phyloP scores from a whole-genome alignment of 2,329 filamentous ascomycete genomes.

The Talaromyces sp. region DNA sequence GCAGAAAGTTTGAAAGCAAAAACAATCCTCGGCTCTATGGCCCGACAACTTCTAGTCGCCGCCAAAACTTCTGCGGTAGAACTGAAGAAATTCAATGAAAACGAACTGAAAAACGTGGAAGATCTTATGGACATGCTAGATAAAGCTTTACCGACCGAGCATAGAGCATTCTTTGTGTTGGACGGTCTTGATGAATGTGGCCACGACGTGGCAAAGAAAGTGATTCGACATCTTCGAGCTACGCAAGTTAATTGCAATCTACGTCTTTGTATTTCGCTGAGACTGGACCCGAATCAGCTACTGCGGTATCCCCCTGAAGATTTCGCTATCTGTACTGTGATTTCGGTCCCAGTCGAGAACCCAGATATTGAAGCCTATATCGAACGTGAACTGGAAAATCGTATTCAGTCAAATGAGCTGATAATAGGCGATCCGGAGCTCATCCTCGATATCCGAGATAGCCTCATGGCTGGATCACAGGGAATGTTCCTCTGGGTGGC shows the following conservation, averaged over 20 bases:
- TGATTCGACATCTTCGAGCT: not conserved
- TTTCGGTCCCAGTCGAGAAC: not conserved
- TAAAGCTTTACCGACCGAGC: not conserved
- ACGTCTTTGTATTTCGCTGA: slow-evolving; percentile 1
- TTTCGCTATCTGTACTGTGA: not conserved
- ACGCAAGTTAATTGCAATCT: not conserved
- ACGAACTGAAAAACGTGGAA: not conserved
- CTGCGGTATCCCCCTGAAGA: not conserved
- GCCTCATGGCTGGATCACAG: not conserved
- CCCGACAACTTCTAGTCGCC: slow-evolving; percentile 33
- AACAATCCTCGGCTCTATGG: slow-evolving; percentile 34
- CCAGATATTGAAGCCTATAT: not conserved
- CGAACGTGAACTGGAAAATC: not conserved
- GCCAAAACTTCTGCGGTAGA: not conserved
- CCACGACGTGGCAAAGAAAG: not conserved
- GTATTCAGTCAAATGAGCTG: slow-evolving; percentile 1
- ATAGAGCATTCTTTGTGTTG: not conserved
- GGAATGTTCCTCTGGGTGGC: slow-evolving; percentile 6
- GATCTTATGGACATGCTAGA: not conserved
- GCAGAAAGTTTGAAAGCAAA: slow-evolving; percentile 27
- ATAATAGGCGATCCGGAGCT: not conserved
- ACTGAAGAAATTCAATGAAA: not conserved
- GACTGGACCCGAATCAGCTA: not conserved
- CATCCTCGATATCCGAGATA: not conserved
- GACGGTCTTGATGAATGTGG: slow-evolving; percentile 13